Evolutionary conservation across 2,329 filamentous ascomycete species (phyloP), one percentile per base, ranked within the genome.

Genomic region (Ophiostoma novo-ulmi): DNA sequence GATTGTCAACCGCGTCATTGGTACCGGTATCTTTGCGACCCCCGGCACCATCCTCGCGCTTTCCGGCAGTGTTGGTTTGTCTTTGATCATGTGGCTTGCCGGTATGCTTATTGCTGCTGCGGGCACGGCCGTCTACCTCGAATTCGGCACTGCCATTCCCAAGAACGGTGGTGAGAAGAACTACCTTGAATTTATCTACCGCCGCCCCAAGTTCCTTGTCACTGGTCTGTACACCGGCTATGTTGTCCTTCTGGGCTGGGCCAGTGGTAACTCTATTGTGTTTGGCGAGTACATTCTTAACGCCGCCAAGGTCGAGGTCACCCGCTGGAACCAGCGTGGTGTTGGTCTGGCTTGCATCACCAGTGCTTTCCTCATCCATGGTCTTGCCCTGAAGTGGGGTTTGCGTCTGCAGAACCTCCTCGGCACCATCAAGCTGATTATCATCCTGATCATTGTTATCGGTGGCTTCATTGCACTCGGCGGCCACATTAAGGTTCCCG

Each of bases 221-320:
- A 90, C 88, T 8, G 84, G 83, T 17, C 79, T 89, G 70, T 90
- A 89, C 78, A 81, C 84, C 4, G 83, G 85, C 39, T 89, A 90
- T 73, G 85, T 89, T 14, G 76, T 91, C 36, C 82, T 91, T 1
- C 83, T 90, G 22, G 87, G 85, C 14, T 90, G 87, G 87, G 87
- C 88, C 0, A 86, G 85, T 7, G 86, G 86, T 17, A 91, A 91
- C 78, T 89, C 85, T 0, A 86, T 91, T 73, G 84, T 91, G 55
- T 91, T 91, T 73, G 88, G 88, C 72, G 88, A 90, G 76, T 91
- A 91, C 78, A 87, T 91, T 71, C 82, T 91, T 1, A 83, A 89
- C 75, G 89, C 89, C 10, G 86, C 88, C 13, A 80, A 87, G 14
- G 82, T 87, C 31, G 85, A 90, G 73, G 85, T 89, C 35, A 84